Conservation (phyloP, 176 grass and related monocot genomes). For the Oropetium thomaeum region DNA sequence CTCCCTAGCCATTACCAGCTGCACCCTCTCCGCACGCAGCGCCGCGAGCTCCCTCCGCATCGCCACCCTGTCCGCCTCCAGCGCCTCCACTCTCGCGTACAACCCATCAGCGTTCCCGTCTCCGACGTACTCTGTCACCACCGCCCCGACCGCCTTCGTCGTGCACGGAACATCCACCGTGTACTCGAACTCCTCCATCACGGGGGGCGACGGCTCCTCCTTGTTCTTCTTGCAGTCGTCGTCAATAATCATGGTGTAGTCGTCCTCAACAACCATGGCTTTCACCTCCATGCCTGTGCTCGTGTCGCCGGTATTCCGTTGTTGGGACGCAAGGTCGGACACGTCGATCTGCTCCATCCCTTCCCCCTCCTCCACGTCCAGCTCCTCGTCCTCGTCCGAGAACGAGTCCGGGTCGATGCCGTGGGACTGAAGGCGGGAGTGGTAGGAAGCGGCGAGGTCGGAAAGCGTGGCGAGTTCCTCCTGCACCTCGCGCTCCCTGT, state of each 20-base stretch:
- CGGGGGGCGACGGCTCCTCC: background rate
- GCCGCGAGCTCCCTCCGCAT: slow-evolving; percentile 58
- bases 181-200: slow-evolving; percentile 53
- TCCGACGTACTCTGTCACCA: slow-evolving; percentile 34
- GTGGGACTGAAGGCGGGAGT: slow-evolving; percentile 56
- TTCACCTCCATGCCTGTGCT: slow-evolving; percentile 29
- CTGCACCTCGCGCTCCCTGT: slow-evolving; percentile 66
- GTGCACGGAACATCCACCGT: slow-evolving; percentile 48
- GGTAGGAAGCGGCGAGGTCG: slow-evolving; percentile 52
- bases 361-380: slow-evolving; percentile 17
- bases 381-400: slow-evolving; percentile 41
- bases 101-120: slow-evolving; percentile 34
- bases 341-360: slow-evolving; percentile 26
- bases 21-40: slow-evolving; percentile 59
- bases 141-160: slow-evolving; percentile 25
- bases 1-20: slow-evolving; percentile 62
- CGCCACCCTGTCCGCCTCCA: slow-evolving; percentile 60
- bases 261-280: slow-evolving; percentile 9
- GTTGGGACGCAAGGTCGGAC: background rate
- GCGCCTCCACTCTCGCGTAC: slow-evolving; percentile 59
- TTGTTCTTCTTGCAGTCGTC: background rate
- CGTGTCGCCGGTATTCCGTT: background rate
- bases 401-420: slow-evolving; percentile 62
- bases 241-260: no score
- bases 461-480: slow-evolving; percentile 60